phyloP scores from a whole-genome alignment of 495 filamentous ascomycete species.

The Diplogelasinospora grovesii region DNA sequence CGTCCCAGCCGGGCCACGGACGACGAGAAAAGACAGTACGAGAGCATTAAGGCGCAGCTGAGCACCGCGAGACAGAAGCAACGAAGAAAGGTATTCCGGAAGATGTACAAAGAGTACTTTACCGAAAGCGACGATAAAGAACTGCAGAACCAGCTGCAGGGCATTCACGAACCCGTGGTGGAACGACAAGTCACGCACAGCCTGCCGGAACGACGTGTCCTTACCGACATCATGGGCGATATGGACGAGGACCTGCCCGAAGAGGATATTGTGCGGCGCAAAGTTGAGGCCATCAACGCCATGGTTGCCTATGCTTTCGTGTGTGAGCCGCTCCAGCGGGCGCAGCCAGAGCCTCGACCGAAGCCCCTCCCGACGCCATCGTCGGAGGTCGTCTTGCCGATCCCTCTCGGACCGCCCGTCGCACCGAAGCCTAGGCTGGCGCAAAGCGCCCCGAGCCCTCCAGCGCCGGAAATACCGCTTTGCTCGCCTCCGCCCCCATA shows the following conservation, averaged over 20 bases:
- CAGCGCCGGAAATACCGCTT: not conserved
- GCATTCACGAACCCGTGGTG: slow-evolving; percentile 4
- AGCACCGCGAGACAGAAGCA: slow-evolving; percentile 10
- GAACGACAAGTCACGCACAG: slow-evolving; percentile 1
- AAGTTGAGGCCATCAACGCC: slow-evolving; percentile 11
- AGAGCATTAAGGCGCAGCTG: slow-evolving; percentile 3
- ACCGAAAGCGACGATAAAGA: slow-evolving; percentile 6
- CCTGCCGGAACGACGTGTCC: slow-evolving; percentile 5
- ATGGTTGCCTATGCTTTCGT: slow-evolving; percentile 8
- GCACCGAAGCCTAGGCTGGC: not conserved
- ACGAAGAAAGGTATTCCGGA: slow-evolving; percentile 7
- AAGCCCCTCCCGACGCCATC: slow-evolving; percentile 2
- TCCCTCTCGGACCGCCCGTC: not conserved
- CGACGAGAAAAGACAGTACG: slow-evolving; percentile 5
- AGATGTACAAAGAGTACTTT: slow-evolving; percentile 6
- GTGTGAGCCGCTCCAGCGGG: slow-evolving; percentile 3
- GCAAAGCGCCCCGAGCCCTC: not conserved
- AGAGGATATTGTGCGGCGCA: slow-evolving; percentile 3
- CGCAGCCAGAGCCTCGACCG: slow-evolving; percentile 3
- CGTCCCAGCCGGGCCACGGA: slow-evolving; percentile 1
- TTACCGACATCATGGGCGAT: not conserved
- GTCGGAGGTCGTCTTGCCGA: slow-evolving; percentile 3
- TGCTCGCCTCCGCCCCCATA: not conserved
- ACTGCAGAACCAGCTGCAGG: slow-evolving; percentile 11
- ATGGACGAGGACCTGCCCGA: slow-evolving; percentile 7